Base-by-base conservation (phyloP, 2,329 filamentous ascomycete species). In the Microthyrium microscopicum region DNA sequence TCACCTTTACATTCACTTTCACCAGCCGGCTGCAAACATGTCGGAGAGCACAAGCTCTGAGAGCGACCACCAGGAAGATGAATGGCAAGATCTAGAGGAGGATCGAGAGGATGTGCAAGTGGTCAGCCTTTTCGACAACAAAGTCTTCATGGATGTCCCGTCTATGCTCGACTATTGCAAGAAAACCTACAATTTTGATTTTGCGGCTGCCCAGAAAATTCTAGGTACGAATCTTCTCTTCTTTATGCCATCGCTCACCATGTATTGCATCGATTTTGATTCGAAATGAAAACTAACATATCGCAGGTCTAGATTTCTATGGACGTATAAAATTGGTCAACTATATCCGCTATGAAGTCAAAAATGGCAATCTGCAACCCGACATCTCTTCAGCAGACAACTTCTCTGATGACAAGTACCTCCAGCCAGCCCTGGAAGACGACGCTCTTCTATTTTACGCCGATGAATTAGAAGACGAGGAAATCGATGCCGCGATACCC, bases 401-500 rank as follows among this genome's bases (percentile, higher is more conserved):
- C 18, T 73, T 94, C 40, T 65, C 73, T n/a, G 71, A 83, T 40
- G 87, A 95, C 41, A 66, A 68, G 42, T 91, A 75, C 48, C 63
- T 98, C 38, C 78, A 79, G 49, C 89, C 89, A 0, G 75, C 84
- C 4, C 58, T 98, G 5, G 77, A 89, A 38, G 83, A 94, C 43
- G 89, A 98, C 51, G 80, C 85, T 4, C 61, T 95, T 34, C 70
- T 98, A 20, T 84, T 91, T 50, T 80, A 71, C 36, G 63, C 98
- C 15, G 87, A 92, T 41, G 89, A 94, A 40, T 61, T 92, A 12
- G 28, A 5, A 12, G 18, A 39, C 12, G 17, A 29, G 8, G 18
- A 30, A 5, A 24, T 13, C 4, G 32, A 16, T 9, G 17, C 18
- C 21, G 12, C 7, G 5, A 16, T 18, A 13, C 5, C 29, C 17